Evolutionary conservation across 345 rosid genomes (phyloP), one percentile per base, ranked within the genome.

Genomic region (Dipteronia dyeriana): DNA sequence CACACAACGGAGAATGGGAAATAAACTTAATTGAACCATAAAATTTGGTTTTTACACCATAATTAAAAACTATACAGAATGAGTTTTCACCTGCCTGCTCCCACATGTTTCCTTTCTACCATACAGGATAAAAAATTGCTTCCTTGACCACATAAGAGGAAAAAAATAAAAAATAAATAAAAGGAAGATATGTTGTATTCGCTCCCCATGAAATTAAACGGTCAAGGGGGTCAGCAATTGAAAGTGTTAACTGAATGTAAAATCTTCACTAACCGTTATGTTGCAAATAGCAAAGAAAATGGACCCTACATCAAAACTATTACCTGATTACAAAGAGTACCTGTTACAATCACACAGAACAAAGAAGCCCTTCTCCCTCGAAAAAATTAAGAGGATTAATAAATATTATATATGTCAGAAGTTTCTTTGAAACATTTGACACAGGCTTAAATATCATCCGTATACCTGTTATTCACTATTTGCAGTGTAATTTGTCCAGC

Each of bases 311-410:
- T 22, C 34, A n/a, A 61, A 62, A 74, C 23, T 64, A 23, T 65
- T 63, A 16, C 29, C 57, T 29, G 78, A 49, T 31, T 63, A 65
- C 49, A 75, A 23, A 65, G 12, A 63, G 14, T 65, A 66, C 16
- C 54, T n/a, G 47, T 43, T 65, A 47, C n/a, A 47, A 22, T 17
- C 7, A 7, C 66, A 38, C 22, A 69, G 1, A 66, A 53, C 38
- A 8, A 49, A 31, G 63, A 23, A 0, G 3, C 23, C 45, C 26
- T 31, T 4, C 45, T 49, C 22, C 49, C 75, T 62, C 54, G 45
- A 65, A 45, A 41, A 73, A 31, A 26, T 76, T 75, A 19, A 72
- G 76, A 82, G 80, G 76, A 82, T 72, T 22, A 76, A 79, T 43
- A 67, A 73, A 73, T 71, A n/a, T 19, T 54, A 53, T 17, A 39